phyloP scores from a whole-genome alignment of 108 stramenopile genomes.

The Fragilariopsis cylindrus region DNA sequence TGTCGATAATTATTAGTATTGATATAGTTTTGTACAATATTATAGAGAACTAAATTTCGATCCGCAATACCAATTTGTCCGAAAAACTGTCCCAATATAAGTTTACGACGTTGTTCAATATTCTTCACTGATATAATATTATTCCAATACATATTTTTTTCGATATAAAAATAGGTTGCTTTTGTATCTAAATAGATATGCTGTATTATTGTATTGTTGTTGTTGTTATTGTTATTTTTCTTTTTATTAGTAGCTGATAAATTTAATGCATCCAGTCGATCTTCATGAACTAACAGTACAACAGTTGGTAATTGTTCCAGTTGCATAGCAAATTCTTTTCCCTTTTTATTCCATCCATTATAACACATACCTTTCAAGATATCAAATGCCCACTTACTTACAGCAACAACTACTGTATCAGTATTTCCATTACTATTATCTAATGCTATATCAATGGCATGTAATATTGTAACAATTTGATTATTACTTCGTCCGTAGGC shows the following conservation, averaged over 20 bases:
- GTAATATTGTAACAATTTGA: neutral
- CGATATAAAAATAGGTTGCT: neutral
- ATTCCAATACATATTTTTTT: neutral
- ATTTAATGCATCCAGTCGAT: constrained; percentile 4
- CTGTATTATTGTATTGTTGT: too few relatives aligned
- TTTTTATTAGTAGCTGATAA: neutral
- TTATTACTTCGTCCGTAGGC: neutral
- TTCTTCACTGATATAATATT: neutral
- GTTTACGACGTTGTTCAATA: neutral
- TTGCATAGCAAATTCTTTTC: neutral
- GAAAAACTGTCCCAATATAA: constrained; percentile 20
- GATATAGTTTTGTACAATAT: neutral
- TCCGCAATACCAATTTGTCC: constrained; percentile 27
- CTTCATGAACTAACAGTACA: neutral
- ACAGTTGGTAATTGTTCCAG: neutral
- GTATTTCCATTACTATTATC: neutral
- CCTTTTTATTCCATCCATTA: neutral
- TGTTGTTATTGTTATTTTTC: neutral
- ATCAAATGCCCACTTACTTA: neutral
- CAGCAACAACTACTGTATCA: neutral
- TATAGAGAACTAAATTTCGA: constrained; percentile 21
- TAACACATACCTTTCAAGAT: neutral
- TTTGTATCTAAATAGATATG: neutral
- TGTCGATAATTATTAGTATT: neutral
- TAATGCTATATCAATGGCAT: constrained; percentile 4